These are phyloP conservation scores for Bryoerythrophyllum caledonicum DNA, from an alignment of 225 moss, liverwort and hornwort genomes.

Conservation along the genomic window DNA sequence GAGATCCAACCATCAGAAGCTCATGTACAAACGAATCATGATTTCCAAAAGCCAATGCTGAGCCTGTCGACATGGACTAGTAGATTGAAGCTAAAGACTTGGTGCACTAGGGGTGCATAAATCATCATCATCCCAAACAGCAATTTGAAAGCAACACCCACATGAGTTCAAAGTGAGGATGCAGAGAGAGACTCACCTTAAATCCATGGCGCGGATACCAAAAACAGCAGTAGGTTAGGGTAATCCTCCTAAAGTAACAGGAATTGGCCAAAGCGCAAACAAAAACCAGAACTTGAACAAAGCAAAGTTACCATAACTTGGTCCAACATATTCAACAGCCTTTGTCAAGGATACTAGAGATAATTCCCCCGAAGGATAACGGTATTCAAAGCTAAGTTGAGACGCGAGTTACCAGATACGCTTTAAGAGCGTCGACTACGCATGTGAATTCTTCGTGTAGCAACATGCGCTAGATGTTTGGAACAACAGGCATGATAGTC, in stretches of 20 bases:
- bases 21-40: too few species aligned
- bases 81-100: constrained; percentile 47
- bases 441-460: constrained; percentile 16
- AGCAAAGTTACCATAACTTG: not conserved
- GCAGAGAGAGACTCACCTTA: not conserved
- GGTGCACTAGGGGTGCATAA: constrained; percentile 34
- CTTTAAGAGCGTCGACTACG: not conserved
- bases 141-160: constrained; percentile 40
- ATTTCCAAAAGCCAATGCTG: too few species aligned
- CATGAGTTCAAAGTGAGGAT: constrained; percentile 23
- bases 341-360: not conserved
- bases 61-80: too few species aligned
- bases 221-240: not conserved
- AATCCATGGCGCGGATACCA: not conserved
- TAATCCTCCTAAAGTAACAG: not conserved
- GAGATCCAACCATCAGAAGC: not conserved
- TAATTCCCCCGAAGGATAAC: not conserved
- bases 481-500: constrained; percentile 7
- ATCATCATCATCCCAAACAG: constrained; percentile 48
- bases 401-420: not conserved
- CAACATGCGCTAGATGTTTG: constrained; percentile 33
- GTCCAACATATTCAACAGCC: not conserved
- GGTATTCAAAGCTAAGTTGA: constrained; percentile 2
- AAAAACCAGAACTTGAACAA: not conserved
- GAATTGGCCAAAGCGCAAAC: not conserved